Evolutionary conservation across 1,284 basidiomycete genomes (phyloP), one percentile per base, ranked within the genome.

Genomic region (Uromyces viciae-fabae): DNA sequence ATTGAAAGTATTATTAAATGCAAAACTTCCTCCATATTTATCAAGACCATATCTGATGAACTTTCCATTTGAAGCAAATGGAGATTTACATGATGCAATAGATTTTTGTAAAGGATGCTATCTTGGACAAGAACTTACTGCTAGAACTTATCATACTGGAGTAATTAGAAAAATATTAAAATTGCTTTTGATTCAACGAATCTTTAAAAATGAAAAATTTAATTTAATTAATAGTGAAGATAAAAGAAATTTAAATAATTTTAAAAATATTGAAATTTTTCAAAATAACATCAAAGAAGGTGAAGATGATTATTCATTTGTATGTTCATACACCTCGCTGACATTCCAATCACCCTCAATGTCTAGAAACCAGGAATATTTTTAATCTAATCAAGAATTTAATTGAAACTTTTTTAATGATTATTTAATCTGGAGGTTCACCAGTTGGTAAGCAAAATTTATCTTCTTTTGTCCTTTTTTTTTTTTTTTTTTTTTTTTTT

Each of bases 101-200:
- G 95, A 98, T 86, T 98, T 98, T 86, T 89, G 93, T 71, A 99
- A 99, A 87, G 97, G 97, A 7, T 99, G 97, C 86, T 99, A 98
- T 85, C 91, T 99, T 1, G 97, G 97, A 2, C 97, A 99, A 88
- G 97, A 99, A 85, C 88, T 99, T 56, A 98, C 96, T 0, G 95
- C 98, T 1, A 90, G 97, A 40, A 99, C 96, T 31, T 96, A 97
- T 86, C 94, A 98, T 85, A 98, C 93, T 0, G 97, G 97, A 8
- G 90, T 93, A 19, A 89, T 98, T 36, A 89, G 97, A 81, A 99
- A 99, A 87, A n/a, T n/a, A n/a, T n/a, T n/a, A n/a, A n/a, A n/a
- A n/a, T n/a, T n/a, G n/a, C n/a, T n/a, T n/a, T n/a, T n/a, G n/a
- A n/a, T n/a, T n/a, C n/a, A n/a, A n/a, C n/a, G n/a, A n/a, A n/a